Evolutionary conservation across 495 filamentous ascomycete genomes (phyloP).

Genomic region (Neurospora terricola): DNA sequence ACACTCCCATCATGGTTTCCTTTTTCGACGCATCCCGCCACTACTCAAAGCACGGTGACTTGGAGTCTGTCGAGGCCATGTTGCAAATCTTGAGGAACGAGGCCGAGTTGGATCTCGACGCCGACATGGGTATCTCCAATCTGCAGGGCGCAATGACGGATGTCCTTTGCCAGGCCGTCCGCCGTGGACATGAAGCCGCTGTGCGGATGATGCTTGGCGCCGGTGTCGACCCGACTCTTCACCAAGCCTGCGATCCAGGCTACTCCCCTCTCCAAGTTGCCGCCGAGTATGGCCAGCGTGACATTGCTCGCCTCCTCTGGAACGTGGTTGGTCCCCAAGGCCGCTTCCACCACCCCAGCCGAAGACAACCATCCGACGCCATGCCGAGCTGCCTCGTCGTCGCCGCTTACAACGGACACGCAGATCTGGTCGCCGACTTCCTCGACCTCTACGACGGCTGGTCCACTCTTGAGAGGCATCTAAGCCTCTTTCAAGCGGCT

Average conservation of each 20-base stretch:
- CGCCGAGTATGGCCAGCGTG: background rate
- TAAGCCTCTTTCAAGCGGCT: background rate
- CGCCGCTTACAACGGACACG: background rate
- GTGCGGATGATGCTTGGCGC: background rate
- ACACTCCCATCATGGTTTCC: background rate
- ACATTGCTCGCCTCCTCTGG: background rate
- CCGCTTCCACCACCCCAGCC: background rate
- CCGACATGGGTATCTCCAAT: background rate
- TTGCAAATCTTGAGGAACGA: background rate
- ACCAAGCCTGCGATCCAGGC: background rate
- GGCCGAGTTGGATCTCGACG: background rate
- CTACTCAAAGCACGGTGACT: background rate
- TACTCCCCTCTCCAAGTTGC: background rate
- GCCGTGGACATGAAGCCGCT: background rate
- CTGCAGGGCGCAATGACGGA: background rate
- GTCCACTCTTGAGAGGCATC: background rate
- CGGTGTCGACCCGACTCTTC: background rate
- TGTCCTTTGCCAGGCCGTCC: background rate
- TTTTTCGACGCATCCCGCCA: background rate
- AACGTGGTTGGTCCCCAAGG: background rate
- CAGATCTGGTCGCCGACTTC: background rate
- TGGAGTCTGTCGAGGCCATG: background rate
- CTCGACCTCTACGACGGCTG: background rate
- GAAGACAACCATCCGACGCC: background rate
- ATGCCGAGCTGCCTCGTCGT: background rate